Evolutionary conservation across 2,329 filamentous ascomycete species (phyloP), one percentile per base, ranked within the genome.

Genomic region (Calycina herbarum): DNA sequence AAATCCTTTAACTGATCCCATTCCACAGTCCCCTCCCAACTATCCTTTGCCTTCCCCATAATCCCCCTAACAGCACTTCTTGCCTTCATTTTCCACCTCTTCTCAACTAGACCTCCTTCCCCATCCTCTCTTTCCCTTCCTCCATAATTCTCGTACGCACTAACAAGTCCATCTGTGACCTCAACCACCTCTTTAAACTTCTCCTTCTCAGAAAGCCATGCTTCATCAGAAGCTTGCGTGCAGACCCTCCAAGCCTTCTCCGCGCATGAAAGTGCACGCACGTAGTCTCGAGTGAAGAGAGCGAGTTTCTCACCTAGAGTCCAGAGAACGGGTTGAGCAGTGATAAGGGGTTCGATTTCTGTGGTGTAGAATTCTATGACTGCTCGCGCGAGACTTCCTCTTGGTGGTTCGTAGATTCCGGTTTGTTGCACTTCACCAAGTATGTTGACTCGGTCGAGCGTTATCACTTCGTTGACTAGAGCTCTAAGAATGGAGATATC

Each of bases 211-310:
- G 70, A 60, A 7, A 72, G 64, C 73, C 76, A 77, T 10, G 67
- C 70, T 56, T 74, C 81, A 27, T 57, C 61, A 20, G 48, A 33
- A 74, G 79, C 75, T 76, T 78, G 74, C 33, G 86, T 81, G 0
- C 89, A 86, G 0, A 90, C 87, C 1, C 95, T 86, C 94, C 94
- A 99, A 0, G 90, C 92, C 75, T 94, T 94, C 79, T 98, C 95
- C 35, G 94, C 87, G 1, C 92, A 92, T 5, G 93, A 90, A 1
- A 98, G 82, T 4, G 94, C 92, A 1, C 88, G 88, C 0, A 81
- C 79, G 1, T 89, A 91, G 62, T 91, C 89, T 2, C 85, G 79
- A 7, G 88, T 85, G 87, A 93, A 97, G 15, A 89, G 82, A 4
- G 92, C 87, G 17, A 96, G 81, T 5, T 88, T 86, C 0, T 89